Evolutionary conservation across 1,139 yeast genomes (phyloP).

Genomic region (Protomyces inouyei): DNA sequence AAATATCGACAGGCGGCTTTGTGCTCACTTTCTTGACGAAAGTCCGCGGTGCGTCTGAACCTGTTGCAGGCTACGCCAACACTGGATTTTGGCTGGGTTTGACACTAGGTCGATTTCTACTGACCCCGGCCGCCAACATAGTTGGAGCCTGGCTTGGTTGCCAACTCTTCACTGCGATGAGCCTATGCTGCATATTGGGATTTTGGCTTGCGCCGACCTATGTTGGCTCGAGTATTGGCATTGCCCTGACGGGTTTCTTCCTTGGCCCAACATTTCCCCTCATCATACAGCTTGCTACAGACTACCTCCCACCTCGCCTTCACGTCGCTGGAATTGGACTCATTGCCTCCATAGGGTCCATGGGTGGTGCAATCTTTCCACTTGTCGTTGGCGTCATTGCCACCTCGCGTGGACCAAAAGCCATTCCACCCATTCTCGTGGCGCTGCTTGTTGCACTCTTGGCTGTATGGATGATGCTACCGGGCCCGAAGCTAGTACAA

Average conservation of each 20-base stretch:
- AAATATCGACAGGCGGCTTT: slow-evolving; percentile 69
- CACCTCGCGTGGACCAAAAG: slow-evolving; percentile 10
- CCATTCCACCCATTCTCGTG: slow-evolving; percentile 11
- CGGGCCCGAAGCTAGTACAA: not conserved
- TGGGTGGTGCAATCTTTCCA: slow-evolving; percentile 69
- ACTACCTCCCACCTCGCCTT: slow-evolving; percentile 55
- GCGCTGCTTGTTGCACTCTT: slow-evolving; percentile 15
- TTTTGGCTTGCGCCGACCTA: slow-evolving; percentile 38
- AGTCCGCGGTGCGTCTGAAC: slow-evolving; percentile 49
- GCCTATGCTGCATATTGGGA: slow-evolving; percentile 34
- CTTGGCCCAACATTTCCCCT: slow-evolving; percentile 83
- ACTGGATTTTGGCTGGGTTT: slow-evolving; percentile 72
- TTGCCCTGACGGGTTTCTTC: slow-evolving; percentile 58
- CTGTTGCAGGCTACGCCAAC: slow-evolving; percentile 56
- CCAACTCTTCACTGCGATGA: slow-evolving; percentile 33
- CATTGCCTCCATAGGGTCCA: slow-evolving; percentile 73
- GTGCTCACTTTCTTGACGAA: slow-evolving; percentile 58
- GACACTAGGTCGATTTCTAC: slow-evolving; percentile 54
- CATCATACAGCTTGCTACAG: slow-evolving; percentile 59
- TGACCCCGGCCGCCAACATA: slow-evolving; percentile 39
- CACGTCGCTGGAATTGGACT: slow-evolving; percentile 71
- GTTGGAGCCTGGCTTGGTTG: slow-evolving; percentile 35
- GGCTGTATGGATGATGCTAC: slow-evolving; percentile 7
- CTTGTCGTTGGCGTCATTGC: slow-evolving; percentile 23
- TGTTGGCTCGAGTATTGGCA: slow-evolving; percentile 38